phyloP scores from a whole-genome alignment of 2,329 filamentous ascomycete genomes.

The Aspergillus hiratsukae region DNA sequence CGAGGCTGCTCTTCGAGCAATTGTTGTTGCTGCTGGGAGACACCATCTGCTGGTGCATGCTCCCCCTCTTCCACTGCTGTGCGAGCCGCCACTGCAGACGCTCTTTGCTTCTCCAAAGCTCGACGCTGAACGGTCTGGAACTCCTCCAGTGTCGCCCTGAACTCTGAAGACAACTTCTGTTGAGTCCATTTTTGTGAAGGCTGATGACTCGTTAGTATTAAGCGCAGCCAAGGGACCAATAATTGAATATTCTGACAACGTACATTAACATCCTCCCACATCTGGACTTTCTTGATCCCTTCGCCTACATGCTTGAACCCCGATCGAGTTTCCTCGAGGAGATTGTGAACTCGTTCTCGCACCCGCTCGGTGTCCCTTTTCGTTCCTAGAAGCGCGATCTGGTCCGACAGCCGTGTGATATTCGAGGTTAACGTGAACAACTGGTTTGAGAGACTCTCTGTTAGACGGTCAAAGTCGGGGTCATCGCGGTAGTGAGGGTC shows the following conservation, averaged over 20 bases:
- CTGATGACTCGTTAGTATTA: conserved; percentile 42
- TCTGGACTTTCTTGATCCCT: conserved; percentile 85
- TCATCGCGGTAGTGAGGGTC: conserved; percentile 81
- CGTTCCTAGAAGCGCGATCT: conserved; percentile 81
- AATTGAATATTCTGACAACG: conserved; percentile 20
- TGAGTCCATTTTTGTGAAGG: conserved; percentile 95
- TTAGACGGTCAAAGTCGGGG: conserved; percentile 81
- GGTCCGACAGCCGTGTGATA: conserved; percentile 76
- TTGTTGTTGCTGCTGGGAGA: conserved; percentile 57
- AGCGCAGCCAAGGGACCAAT: neutral
- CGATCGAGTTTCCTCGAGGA: conserved; percentile 79
- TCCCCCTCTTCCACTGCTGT: conserved; percentile 64
- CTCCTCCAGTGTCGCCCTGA: conserved; percentile 80
- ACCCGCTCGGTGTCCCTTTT: conserved; percentile 87
- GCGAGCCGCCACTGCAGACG: conserved; percentile 76
- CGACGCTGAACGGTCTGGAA: conserved; percentile 89
- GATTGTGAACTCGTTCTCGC: conserved; percentile 81
- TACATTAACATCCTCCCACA: conserved; percentile 79
- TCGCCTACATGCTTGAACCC: conserved; percentile 91
- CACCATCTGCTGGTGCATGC: conserved; percentile 26
- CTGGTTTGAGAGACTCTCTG: conserved; percentile 78
- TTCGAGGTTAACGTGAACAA: conserved; percentile 86
- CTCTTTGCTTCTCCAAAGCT: conserved; percentile 88
- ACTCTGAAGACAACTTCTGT: conserved; percentile 89
- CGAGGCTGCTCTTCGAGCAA: conserved; percentile 73